These are phyloP conservation scores for Tardiomyces depauwii DNA, from an alignment of 1,139 yeast genomes.

Conservation along the genomic window DNA sequence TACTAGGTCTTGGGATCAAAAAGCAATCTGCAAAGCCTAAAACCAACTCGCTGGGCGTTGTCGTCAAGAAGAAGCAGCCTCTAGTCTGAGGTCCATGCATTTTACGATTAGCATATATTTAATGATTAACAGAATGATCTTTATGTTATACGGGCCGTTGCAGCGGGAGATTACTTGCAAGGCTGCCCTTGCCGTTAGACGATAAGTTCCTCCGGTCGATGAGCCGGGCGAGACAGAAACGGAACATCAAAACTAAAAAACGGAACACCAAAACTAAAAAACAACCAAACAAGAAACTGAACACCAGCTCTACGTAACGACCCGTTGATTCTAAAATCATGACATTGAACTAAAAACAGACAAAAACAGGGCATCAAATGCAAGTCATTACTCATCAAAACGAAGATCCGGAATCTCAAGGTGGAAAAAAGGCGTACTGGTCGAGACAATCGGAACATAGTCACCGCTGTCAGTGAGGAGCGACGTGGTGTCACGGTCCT, in stretches of 20 bases:
- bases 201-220: no score
- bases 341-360: no score
- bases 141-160: no score
- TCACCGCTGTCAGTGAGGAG: slow-evolving; percentile 18
- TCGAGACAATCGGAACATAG: slow-evolving; percentile 50
- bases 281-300: no score
- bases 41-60: slow-evolving; percentile 9
- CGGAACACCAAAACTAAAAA: no score
- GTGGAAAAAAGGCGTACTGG: slow-evolving; percentile 79
- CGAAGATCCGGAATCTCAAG: slow-evolving; percentile 70
- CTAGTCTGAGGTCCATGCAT: neutral
- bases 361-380: neutral
- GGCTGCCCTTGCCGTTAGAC: no score
- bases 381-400: neutral
- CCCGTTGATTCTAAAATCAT: no score
- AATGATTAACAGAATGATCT: no score
- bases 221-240: no score
- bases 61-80: slow-evolving; percentile 9
- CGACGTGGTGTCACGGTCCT: neutral
- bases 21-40: slow-evolving; percentile 1
- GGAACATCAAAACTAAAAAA: no score
- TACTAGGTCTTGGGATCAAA: slow-evolving; percentile 5
- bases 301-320: no score
- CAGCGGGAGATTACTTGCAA: no score
- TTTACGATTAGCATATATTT: neutral